Evolutionary conservation across 164 flowering plant genomes (phyloP), one percentile per base, ranked within the genome.

Genomic region (Malania oleifera): DNA sequence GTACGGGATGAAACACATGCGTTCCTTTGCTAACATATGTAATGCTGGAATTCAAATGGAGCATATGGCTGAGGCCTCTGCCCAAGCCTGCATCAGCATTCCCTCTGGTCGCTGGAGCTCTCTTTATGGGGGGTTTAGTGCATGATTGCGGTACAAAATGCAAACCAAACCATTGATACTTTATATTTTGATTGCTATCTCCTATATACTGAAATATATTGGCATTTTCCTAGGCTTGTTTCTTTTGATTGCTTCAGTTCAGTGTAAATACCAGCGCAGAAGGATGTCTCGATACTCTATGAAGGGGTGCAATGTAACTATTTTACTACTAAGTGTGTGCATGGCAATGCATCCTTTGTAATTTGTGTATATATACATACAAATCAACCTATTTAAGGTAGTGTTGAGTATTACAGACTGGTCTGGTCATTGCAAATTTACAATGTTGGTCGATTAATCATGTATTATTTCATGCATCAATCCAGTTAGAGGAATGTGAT

Each of bases 1-100:
- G 47, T 87, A 89, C 60, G 97, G 98, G 41, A 87, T 87, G 95
- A 92, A 86, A 62, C 89, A 92, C 71, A 87, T 82, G 93, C 78
- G 93, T 5, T 74, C 91, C 46, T 53, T 92, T 8, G 96, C 93
- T 6, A 92, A 92, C 74, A 76, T 89, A 25, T 92, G 96, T 77
- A 92, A 89, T 61, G 93, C 86, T 9, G 93, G 98, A 26, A 64
- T 87, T 31, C 23, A 26, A 13, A 35, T 60, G 54, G 77, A 77
- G 50, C 75, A 75, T 62, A 86, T 92, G 96, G 78, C 77, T 0
- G 89, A 86, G 67, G 96, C 85, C 26, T 71, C 95, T 0, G 75
- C 81, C 0, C 86, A 87, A 74, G 91, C 97, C 47, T 89, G 98
- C 47, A 29, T 57, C 13, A 66, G 35, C 17, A 31, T 87, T 57